These are phyloP conservation scores for Fusarium cicatricum DNA, from an alignment of 2,329 filamentous ascomycete genomes.

Conservation along the genomic window DNA sequence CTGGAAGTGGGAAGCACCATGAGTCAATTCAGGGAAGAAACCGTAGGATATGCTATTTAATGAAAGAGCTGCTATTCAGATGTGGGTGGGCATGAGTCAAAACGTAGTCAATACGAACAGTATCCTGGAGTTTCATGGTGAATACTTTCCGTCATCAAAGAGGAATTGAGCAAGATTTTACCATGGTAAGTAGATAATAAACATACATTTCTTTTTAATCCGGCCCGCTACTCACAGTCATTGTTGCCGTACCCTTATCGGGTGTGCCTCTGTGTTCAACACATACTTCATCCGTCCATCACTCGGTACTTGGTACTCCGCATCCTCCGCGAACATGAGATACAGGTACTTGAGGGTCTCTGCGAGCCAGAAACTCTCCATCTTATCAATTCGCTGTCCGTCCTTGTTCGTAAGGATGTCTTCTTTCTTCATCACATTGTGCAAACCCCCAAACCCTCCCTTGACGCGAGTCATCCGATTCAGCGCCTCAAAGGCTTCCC, in stretches of 20 bases:
- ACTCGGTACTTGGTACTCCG: slow-evolving; percentile 23
- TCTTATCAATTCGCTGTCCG: slow-evolving; percentile 22
- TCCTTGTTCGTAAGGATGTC: neutral
- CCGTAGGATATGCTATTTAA: no score
- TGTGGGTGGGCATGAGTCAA: no score
- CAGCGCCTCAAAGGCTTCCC: slow-evolving; percentile 23
- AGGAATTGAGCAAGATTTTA: no score
- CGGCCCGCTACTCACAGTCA: no score
- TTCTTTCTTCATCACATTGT: slow-evolving; percentile 11
- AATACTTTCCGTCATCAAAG: no score
- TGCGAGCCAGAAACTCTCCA: slow-evolving; percentile 36
- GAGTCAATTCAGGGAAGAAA: no score
- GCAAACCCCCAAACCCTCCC: slow-evolving; percentile 13
- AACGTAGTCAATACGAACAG: no score
- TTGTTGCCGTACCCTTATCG: slow-evolving; percentile 1
- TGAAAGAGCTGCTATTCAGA: no score
- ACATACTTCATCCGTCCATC: slow-evolving; percentile 32
- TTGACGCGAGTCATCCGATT: slow-evolving; percentile 14
- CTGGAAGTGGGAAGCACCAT: no score
- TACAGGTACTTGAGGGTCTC: slow-evolving; percentile 37
- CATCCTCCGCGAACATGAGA: slow-evolving; percentile 29
- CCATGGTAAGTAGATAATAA: no score
- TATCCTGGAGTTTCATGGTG: no score
- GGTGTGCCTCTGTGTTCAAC: slow-evolving; percentile 32
- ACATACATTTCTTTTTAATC: no score